Conservation (phyloP, 805 yeast genomes). For the Maudiozyma pseudohumilis region DNA sequence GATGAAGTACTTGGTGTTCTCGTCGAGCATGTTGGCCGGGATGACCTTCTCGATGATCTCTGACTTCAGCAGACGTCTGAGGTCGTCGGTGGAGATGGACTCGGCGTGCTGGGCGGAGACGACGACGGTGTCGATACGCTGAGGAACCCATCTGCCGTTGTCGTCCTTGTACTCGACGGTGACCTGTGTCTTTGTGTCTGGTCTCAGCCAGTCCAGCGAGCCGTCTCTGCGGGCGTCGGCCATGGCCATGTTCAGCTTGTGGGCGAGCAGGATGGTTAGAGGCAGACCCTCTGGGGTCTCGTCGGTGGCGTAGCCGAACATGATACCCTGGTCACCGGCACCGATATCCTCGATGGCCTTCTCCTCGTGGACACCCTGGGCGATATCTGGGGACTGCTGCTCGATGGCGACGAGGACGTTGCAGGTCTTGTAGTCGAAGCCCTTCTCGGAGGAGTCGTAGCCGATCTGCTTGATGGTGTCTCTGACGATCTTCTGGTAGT, state of each 20-base stretch:
- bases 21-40: conserved; percentile 84
- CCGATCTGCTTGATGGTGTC: conserved; percentile 98
- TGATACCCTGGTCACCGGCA: conserved; percentile 99
- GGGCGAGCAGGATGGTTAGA: conserved; percentile 86
- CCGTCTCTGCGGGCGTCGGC: conserved; percentile 98
- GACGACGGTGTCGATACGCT: conserved; percentile 95
- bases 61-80: conserved; percentile 66
- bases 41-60: conserved; percentile 87
- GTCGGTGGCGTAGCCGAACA: conserved; percentile 99
- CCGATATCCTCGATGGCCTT: conserved; percentile 94
- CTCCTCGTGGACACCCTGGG: conserved; percentile 98
- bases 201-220: conserved; percentile 91
- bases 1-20: conserved; percentile 91
- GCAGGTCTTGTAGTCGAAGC: conserved; percentile 98
- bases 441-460: conserved; percentile 90
- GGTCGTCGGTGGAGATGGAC: conserved; percentile 84
- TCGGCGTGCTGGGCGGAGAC: conserved; percentile 98
- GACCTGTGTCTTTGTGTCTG: conserved; percentile 99
- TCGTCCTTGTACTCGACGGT: conserved; percentile 93
- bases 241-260: conserved; percentile 91
- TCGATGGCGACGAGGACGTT: conserved; percentile 97
- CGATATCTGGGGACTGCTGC: conserved; percentile 98
- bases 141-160: conserved; percentile 89
- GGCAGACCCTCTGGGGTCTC: conserved; percentile 98
- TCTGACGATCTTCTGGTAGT: conserved; percentile 95